Evolutionary conservation across 2,329 filamentous ascomycete genomes (phyloP), one percentile per base, ranked within the genome.

Genomic region (Epichloe brachyelytri): DNA sequence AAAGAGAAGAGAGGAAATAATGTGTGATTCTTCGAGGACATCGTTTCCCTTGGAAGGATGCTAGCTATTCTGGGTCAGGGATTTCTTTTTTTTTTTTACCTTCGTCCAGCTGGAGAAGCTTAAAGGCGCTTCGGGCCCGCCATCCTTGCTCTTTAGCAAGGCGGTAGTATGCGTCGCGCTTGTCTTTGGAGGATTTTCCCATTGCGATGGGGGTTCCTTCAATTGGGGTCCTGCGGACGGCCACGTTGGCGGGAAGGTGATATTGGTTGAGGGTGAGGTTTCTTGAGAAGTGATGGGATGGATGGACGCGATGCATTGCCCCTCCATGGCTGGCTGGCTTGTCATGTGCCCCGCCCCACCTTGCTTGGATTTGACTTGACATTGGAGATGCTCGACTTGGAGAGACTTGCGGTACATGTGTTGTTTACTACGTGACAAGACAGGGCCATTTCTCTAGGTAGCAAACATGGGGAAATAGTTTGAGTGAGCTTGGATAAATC

Each of bases 101-200:
- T 72, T 84, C 89, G 66, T 98, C 90, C 22, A 98, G 81, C 68
- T 98, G 93, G 12, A 98, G 81, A 22, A 98, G 80, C 70, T 98
- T 98, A 74, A 96, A 98, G 8, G 93, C 93, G 58, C 89, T 95
- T 52, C 93, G 80, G 30, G 93, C 93, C 37, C 93, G 86, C 91
- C 93, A 98, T 57, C 94, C 94, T 74, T 98, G 93, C 68, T 98
- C 93, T 71, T 98, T 98, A 17, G 93, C 93, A 8, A 98, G 85
- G 50, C 93, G 82, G 64, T 98, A 98, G 71, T 98, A 98, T 44
- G 90, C 90, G 67, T 98, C 93, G 49, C 93, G 86, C 71, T 98
- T 98, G 65, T 98, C 93, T 69, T 98, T 98, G 46, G 91, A 97
- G 1, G 93, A 95, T 67, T 97, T 97, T 1, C 90, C 90, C 90